These are phyloP conservation scores for Ceratobasidium sp. DNA, from an alignment of 1,284 basidiomycete genomes.

Conservation along the genomic window DNA sequence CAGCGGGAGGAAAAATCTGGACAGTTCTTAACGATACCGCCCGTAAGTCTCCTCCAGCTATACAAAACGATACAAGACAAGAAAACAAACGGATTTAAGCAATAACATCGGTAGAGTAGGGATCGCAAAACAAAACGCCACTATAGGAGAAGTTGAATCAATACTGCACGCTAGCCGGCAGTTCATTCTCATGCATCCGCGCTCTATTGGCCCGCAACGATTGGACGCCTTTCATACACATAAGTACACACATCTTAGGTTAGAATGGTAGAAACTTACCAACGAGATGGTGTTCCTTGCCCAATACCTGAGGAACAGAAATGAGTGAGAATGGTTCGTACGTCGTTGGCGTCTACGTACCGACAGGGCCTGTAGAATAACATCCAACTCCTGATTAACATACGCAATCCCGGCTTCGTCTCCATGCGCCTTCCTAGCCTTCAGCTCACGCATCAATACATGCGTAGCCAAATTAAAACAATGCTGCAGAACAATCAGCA, in stretches of 20 bases:
- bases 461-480: conserved; percentile 24
- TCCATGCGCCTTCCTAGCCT: not conserved
- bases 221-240: not conserved
- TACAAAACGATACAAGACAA: not conserved
- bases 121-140: not conserved
- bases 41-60: conserved; percentile 35
- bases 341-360: conserved; percentile 1
- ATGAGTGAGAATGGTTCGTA: not conserved
- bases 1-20: conserved; percentile 38
- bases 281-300: conserved; percentile 13
- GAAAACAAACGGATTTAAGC: not conserved
- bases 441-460: conserved; percentile 12
- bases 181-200: not conserved
- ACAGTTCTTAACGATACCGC: conserved; percentile 10
- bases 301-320: not conserved
- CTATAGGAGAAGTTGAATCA: not conserved
- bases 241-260: not conserved
- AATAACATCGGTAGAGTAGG: not conserved
- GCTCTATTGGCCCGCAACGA: not conserved
- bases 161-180: too few species aligned
- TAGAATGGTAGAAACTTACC: not conserved
- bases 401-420: conserved; percentile 13
- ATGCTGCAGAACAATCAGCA: conserved; percentile 1
- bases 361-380: not conserved
- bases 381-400: not conserved